Conservation (phyloP, 176 grass and related monocot genomes). For the Musa schizocarpa region DNA sequence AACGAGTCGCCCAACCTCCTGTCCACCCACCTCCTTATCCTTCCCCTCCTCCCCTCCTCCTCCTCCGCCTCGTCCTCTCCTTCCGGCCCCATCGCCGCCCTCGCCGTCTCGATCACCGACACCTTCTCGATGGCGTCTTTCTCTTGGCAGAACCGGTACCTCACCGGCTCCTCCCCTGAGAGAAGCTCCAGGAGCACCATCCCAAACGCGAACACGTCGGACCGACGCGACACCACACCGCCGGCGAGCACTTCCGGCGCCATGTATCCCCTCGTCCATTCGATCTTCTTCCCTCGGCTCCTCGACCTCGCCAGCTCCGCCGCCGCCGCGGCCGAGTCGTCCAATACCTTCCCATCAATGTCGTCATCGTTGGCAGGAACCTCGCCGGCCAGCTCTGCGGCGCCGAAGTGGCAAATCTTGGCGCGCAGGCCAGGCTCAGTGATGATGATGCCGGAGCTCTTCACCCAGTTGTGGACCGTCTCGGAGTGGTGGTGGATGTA, state of each 20-base stretch:
- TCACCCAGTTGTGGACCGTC: conserved; percentile 3
- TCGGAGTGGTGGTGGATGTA: conserved; percentile 14
- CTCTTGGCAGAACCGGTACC: background rate
- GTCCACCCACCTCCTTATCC: conserved; percentile 8
- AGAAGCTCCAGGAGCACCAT: conserved; percentile 10
- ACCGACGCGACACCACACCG: background rate
- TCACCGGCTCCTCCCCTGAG: background rate
- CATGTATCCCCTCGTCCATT: background rate
- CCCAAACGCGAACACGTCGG: conserved; percentile 6
- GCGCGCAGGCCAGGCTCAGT: background rate
- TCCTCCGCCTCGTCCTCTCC: background rate
- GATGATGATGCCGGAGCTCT: conserved; percentile 2
- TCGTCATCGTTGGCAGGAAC: background rate
- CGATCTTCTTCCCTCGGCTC: background rate
- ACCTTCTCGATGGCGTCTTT: background rate
- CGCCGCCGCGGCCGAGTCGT: background rate
- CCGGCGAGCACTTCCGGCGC: background rate
- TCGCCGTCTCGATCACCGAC: conserved; percentile 3
- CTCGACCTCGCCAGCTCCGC: background rate
- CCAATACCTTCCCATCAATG: background rate
- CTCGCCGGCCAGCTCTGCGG: conserved; percentile 14
- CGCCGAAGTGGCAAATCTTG: conserved; percentile 12
- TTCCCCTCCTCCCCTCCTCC: background rate
- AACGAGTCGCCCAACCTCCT: background rate
- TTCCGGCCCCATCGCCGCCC: background rate